Evolutionary conservation across 176 grass and related monocot species (phyloP).

Genomic region (Oryza brachyantha): DNA sequence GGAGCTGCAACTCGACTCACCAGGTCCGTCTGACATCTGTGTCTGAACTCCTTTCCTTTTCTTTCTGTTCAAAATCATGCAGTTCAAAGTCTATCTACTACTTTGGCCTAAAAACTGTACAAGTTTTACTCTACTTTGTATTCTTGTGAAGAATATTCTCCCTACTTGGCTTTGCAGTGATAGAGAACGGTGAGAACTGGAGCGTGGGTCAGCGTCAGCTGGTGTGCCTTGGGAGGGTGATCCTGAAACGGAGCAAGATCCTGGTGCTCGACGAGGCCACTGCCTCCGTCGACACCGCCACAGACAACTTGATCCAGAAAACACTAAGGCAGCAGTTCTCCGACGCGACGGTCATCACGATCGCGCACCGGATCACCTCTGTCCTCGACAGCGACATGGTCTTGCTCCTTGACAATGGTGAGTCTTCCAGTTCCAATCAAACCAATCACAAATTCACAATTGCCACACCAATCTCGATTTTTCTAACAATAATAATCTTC

Average conservation of each 20-base stretch:
- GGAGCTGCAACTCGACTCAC: conserved; percentile 61
- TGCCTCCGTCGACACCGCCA: conserved; percentile 69
- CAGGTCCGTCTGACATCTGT: conserved; percentile 40
- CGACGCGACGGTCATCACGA: conserved; percentile 62
- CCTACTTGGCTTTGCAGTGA: conserved; percentile 49
- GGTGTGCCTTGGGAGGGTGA: conserved; percentile 64
- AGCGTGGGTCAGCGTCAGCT: conserved; percentile 84
- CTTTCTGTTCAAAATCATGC: background rate
- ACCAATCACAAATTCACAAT: too few species aligned
- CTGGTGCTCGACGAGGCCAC: conserved; percentile 83
- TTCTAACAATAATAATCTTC: background rate
- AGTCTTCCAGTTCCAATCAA: too few species aligned
- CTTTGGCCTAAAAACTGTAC: background rate
- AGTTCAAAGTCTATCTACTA: background rate
- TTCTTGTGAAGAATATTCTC: conserved; percentile 11
- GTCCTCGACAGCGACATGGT: conserved; percentile 75
- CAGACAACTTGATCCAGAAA: conserved; percentile 75
- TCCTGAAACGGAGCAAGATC: conserved; percentile 74
- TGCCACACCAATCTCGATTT: background rate
- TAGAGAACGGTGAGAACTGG: conserved; percentile 95
- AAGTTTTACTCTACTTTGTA: background rate
- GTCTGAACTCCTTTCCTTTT: background rate
- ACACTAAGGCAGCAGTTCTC: conserved; percentile 71
- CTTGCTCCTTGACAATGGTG: conserved; percentile 77
- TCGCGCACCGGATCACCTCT: conserved; percentile 76